Conservation (phyloP, 192 early-diverging fungal species). For the Umbelopsis isabellina region DNA sequence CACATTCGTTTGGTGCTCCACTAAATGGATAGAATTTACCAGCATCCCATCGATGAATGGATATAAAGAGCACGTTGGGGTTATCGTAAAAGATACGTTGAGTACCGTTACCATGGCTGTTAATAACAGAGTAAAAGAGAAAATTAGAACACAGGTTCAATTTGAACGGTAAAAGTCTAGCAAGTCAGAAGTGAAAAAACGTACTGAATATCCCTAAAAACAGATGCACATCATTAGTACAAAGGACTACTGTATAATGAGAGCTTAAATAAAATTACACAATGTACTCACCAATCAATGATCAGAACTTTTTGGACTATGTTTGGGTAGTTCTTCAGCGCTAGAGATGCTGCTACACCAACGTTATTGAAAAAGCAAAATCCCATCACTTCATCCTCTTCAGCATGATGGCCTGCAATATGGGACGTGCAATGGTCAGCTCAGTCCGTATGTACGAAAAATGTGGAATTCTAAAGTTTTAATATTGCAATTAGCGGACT, state of each 20-base stretch:
- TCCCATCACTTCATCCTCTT: conserved; percentile 68
- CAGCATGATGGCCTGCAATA: conserved; percentile 69
- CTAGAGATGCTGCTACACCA: conserved; percentile 63
- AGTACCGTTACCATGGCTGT: conserved; percentile 72
- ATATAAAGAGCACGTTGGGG: conserved; percentile 73
- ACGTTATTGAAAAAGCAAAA: conserved; percentile 85
- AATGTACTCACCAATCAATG: conserved; percentile 64
- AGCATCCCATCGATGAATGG: conserved; percentile 75
- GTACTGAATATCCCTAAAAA: conserved; percentile 23
- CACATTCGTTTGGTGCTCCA: conserved; percentile 59
- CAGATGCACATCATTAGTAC: neutral
- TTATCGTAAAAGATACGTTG: conserved; percentile 73
- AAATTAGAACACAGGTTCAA: neutral
- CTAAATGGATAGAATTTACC: conserved; percentile 71
- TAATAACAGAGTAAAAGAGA: neutral
- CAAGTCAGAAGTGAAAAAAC: neutral
- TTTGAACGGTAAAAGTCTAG: neutral
- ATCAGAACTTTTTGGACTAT: conserved; percentile 67
- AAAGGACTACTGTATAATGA: neutral
- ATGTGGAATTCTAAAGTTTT: neutral
- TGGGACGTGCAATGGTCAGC: neutral
- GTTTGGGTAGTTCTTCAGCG: conserved; percentile 51
- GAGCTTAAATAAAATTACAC: neutral
- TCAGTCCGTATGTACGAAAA: neutral
- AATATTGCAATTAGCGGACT: neutral